Evolutionary conservation across 352 stramenopile genomes (phyloP), one percentile per base, ranked within the genome.

Genomic region (Globisporangium echinulatum): DNA sequence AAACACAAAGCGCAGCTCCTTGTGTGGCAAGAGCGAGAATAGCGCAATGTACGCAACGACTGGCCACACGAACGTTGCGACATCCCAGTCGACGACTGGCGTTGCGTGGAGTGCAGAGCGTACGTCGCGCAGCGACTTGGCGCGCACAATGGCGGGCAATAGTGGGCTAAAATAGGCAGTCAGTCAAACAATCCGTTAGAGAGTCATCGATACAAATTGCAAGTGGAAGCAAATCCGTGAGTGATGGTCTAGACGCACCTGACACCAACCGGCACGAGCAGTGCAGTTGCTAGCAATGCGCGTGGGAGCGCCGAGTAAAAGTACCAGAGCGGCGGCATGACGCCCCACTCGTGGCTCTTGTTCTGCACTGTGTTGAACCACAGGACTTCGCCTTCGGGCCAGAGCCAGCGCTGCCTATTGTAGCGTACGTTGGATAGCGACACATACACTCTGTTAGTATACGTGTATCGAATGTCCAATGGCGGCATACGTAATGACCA

Each of bases 1-100:
- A 70, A 99, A 98, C 46, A 99, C 90, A 67, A 99, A 99, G 54
- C 96, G 82, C 11, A 99, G 84, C 71, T 99, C 97, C 69, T 99
- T 99, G 80, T 99, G 97, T 11, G 95, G 96, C 15, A 99, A 75
- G 37, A 96, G 66, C 0, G 96, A 99, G 67, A 98, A 99, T 6
- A 99, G 74, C 14, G 66, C 68, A 7, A 99, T 64, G 71, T 99
- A 99, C 39, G 83, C 66, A 37, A 90, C 69, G 25, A 86, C 67
- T 0, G 83, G 83, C 79, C 79, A 90, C 44, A 82, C 66, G 54
- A 89, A 72, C 33, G 74, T 71, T 49, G 71, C 40, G 7, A 92
- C 81, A 6, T 68, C 75, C 25, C 66, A 65, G 49, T 91, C 79
- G 1, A 89, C 0, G 1, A 92, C 25, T 9, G 79, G 62, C 4